Evolutionary conservation across 768 basidiomycete genomes (phyloP).

Genomic region (Suillus americanus): DNA sequence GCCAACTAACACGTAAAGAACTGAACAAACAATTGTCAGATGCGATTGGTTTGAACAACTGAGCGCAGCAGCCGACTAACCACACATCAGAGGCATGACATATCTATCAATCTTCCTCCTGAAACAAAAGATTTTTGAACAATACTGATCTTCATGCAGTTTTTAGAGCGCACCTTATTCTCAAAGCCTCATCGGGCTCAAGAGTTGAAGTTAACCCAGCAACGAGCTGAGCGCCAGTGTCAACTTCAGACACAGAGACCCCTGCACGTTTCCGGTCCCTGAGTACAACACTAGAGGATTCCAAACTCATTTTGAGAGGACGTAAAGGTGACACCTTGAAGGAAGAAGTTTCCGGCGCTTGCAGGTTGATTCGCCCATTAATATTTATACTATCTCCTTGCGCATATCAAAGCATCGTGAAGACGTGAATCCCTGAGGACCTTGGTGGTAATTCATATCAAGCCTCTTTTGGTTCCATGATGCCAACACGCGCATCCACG

Average conservation of each 20-base stretch:
- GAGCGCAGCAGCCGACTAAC: conserved; percentile 38
- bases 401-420: too few relatives aligned
- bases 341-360: neutral
- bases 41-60: neutral
- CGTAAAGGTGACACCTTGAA: neutral
- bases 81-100: conserved; percentile 62
- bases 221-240: conserved; percentile 54
- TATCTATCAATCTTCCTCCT: conserved; percentile 60
- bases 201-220: conserved; percentile 39
- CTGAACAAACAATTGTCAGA: conserved; percentile 37
- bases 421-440: too few relatives aligned
- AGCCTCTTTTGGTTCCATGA: too few relatives aligned
- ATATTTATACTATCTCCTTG: too few relatives aligned
- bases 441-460: too few relatives aligned
- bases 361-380: neutral
- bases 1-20: conserved; percentile 44
- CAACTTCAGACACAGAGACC: conserved; percentile 36
- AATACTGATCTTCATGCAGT: neutral
- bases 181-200: conserved; percentile 46
- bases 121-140: neutral
- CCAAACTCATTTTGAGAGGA: conserved; percentile 4
- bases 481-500: too few relatives aligned
- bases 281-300: neutral
- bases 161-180: conserved; percentile 41
- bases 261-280: conserved; percentile 31